Percentiles rank a stretch among this genome's conserved stretches.
Conservation (phyloP, 2,329 filamentous ascomycete genomes). For the Cytospora schulzeri region DNA sequence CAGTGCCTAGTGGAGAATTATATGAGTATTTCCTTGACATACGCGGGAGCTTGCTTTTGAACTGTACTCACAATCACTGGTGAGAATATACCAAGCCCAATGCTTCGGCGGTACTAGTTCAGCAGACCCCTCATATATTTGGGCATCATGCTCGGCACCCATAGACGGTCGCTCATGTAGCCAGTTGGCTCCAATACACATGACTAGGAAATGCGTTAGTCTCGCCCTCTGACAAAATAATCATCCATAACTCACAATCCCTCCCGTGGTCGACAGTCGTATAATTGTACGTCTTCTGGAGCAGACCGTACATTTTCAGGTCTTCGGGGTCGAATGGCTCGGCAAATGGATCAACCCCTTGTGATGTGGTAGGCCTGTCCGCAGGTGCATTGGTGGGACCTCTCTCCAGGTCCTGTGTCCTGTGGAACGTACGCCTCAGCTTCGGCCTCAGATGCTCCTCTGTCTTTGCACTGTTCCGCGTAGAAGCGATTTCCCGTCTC, state of each 20-base stretch:
- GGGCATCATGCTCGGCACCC: not conserved
- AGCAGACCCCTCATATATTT: constrained; percentile 11
- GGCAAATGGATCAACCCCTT: too few species aligned
- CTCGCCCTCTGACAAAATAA: not conserved
- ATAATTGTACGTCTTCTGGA: constrained; percentile 75
- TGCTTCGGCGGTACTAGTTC: constrained; percentile 44
- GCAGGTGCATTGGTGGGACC: not conserved
- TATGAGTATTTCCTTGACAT: constrained; percentile 19
- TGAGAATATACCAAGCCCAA: constrained; percentile 74
- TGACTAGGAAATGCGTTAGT: constrained; percentile 45
- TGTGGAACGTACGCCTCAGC: constrained; percentile 10
- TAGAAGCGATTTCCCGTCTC: constrained; percentile 26
- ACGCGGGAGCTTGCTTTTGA: not conserved
- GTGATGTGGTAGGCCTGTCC: not conserved
- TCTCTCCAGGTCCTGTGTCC: constrained; percentile 16
- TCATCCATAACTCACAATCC: constrained; percentile 51
- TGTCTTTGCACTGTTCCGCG: not conserved
- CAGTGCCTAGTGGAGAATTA: constrained; percentile 53
- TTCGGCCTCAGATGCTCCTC: not conserved
- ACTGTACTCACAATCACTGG: constrained; percentile 58
- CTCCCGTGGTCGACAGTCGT: constrained; percentile 70
- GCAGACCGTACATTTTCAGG: constrained; percentile 51
- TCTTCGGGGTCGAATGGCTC: constrained; percentile 30
- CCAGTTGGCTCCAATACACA: constrained; percentile 74
- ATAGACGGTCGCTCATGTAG: constrained; percentile 45